Evolutionary conservation across 164 flowering plant species (phyloP).

Genomic region (Santalum album): DNA sequence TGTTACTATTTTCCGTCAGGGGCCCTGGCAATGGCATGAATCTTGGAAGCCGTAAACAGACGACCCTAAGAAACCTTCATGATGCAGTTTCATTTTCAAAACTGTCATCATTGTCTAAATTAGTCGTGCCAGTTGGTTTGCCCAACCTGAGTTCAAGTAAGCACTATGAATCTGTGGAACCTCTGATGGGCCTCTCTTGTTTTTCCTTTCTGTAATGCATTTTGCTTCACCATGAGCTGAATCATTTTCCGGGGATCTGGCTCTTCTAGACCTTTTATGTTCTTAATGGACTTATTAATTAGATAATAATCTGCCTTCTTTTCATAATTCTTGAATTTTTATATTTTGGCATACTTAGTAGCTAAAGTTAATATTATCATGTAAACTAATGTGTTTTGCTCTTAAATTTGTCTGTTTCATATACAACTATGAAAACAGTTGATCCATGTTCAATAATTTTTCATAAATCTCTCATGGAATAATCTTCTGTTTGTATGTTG

Average conservation of each 20-base stretch:
- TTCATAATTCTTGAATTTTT: too few relatives aligned
- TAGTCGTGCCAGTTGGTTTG: slow-evolving; percentile 77
- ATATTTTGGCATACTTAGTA: too few relatives aligned
- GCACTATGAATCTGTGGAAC: slow-evolving; percentile 10
- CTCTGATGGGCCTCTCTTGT: not conserved
- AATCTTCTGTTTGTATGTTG: not conserved
- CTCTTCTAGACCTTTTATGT: too few relatives aligned
- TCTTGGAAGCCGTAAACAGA: slow-evolving; percentile 26
- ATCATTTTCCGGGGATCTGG: too few relatives aligned
- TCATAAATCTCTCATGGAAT: not conserved
- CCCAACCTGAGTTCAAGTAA: slow-evolving; percentile 64
- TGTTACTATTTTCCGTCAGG: slow-evolving; percentile 61
- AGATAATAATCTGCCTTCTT: too few relatives aligned
- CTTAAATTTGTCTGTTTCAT: not conserved
- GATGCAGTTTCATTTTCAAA: slow-evolving; percentile 80
- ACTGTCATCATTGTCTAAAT: slow-evolving; percentile 59
- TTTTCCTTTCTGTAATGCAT: not conserved
- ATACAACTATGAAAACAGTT: not conserved
- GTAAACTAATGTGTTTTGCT: too few relatives aligned
- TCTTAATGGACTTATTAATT: too few relatives aligned
- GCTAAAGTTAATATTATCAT: too few relatives aligned
- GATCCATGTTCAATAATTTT: not conserved
- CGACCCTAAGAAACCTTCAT: slow-evolving; percentile 47
- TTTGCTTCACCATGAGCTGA: too few relatives aligned
- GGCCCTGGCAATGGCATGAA: slow-evolving; percentile 32